A percentile compares a stretch with the other conserved stretches of the same genome.
Evolutionary conservation across 768 basidiomycete genomes (phyloP).

Genomic region (Phaeotremella fagi): DNA sequence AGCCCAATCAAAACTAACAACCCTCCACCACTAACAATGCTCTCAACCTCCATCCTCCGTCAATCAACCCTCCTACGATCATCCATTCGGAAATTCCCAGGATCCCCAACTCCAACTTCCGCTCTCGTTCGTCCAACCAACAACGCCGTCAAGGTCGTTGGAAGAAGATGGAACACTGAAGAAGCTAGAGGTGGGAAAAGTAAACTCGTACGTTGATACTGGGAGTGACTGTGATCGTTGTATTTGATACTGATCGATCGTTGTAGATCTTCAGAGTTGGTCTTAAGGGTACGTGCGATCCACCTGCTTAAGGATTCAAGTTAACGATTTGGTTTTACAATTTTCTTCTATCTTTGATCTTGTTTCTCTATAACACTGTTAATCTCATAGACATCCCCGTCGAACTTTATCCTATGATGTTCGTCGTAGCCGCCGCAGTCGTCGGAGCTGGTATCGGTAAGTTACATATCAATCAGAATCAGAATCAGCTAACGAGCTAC

Average conservation of each 20-base stretch:
- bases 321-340: neutral
- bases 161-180: constrained; percentile 25
- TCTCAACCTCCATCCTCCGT: constrained; percentile 20
- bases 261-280: constrained; percentile 45
- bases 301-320: neutral
- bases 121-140: constrained; percentile 7
- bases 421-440: constrained; percentile 41
- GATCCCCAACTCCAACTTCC: constrained; percentile 2
- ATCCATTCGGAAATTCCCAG: too few species aligned
- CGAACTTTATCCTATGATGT: constrained; percentile 47
- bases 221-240: too few species aligned
- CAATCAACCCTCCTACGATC: constrained; percentile 5
- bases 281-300: constrained; percentile 27
- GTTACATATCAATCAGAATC: constrained; percentile 3
- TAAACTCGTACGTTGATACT: constrained; percentile 48
- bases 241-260: neutral
- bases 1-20: too few species aligned
- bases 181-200: constrained; percentile 38
- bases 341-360: neutral
- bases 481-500: neutral
- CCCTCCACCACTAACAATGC: constrained; percentile 21
- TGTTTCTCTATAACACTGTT: neutral
- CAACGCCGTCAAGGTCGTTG: constrained; percentile 4
- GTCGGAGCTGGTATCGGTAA: constrained; percentile 41
- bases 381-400: constrained; percentile 39